A percentile compares a stretch with the other conserved stretches of the same genome.
These are phyloP conservation scores for Lycium barbarum DNA, from an alignment of 257 asterid genomes.

Conservation along the genomic window DNA sequence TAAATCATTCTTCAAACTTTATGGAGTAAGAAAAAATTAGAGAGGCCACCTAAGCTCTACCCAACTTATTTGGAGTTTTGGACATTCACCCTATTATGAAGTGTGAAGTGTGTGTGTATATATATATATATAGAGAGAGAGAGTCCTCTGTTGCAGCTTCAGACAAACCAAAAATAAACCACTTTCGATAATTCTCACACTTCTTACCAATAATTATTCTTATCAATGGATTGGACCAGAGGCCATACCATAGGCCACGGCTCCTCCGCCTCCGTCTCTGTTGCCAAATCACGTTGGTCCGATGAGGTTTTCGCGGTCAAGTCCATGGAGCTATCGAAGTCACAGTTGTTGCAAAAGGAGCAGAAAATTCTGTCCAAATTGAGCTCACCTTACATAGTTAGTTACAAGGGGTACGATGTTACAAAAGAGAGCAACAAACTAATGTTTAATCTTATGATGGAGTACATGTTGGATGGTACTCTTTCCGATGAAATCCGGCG, in stretches of 20 bases:
- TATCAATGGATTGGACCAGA: constrained; percentile 71
- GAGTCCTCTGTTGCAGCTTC: constrained; percentile 4
- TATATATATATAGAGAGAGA: not conserved
- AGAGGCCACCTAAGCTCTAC: constrained; percentile 40
- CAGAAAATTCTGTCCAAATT: constrained; percentile 50
- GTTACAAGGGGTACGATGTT: constrained; percentile 61
- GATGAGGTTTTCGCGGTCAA: constrained; percentile 63
- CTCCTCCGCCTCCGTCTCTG: constrained; percentile 69
- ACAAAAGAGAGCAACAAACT: constrained; percentile 43
- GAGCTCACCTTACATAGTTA: constrained; percentile 48
- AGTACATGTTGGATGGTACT: constrained; percentile 57
- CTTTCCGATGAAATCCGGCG: constrained; percentile 40
- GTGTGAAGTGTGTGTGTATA: not conserved
- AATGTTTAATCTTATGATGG: constrained; percentile 64
- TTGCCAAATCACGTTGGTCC: constrained; percentile 44
- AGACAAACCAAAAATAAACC: constrained; percentile 15
- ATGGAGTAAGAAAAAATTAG: not conserved
- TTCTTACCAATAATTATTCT: constrained; percentile 24
- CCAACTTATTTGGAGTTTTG: constrained; percentile 59
- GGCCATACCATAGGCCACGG: constrained; percentile 75
- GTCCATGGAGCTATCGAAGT: constrained; percentile 56
- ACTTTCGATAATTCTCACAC: constrained; percentile 12
- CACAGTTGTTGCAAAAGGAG: constrained; percentile 56
- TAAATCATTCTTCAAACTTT: constrained; percentile 45
- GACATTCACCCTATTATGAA: not conserved